A percentile compares a stretch with the other conserved stretches of the same genome.
These are phyloP conservation scores for Mesotaenium endlicherianum DNA, from an alignment of 139 green algal species.

Conservation along the genomic window DNA sequence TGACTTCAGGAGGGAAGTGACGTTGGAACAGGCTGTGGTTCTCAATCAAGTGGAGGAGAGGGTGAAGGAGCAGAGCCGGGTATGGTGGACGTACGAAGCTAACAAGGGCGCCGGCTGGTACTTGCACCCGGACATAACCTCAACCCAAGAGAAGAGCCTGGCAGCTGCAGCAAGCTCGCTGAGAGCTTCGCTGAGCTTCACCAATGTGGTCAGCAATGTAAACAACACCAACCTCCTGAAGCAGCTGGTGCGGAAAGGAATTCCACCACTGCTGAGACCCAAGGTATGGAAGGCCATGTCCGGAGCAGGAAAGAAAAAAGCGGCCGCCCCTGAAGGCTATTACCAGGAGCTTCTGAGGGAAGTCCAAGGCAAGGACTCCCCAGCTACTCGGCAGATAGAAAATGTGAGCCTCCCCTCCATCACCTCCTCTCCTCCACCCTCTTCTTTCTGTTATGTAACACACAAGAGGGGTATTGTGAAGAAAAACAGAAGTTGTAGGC, in stretches of 20 bases:
- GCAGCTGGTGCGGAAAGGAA: conserved; percentile 43
- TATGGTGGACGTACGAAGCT: conserved; percentile 38
- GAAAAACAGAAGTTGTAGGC: no score
- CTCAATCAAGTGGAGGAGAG: conserved; percentile 37
- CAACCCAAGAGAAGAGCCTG: neutral
- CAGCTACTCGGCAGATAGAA: conserved; percentile 40
- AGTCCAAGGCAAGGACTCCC: conserved; percentile 28
- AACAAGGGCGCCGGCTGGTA: conserved; percentile 30
- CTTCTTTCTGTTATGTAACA: no score
- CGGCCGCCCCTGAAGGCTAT: conserved; percentile 18
- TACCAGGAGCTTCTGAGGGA: conserved; percentile 22
- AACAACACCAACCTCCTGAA: conserved; percentile 30
- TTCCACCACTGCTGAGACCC: conserved; percentile 27
- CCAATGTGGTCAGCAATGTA: neutral
- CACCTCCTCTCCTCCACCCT: no score
- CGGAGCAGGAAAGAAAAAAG: conserved; percentile 37
- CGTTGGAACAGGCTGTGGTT: conserved; percentile 18
- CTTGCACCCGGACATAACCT: neutral
- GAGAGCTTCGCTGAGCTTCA: neutral
- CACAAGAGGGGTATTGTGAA: no score
- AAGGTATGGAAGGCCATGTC: conserved; percentile 46
- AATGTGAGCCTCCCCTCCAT: conserved; percentile 20
- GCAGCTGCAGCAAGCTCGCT: neutral
- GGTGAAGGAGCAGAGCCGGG: conserved; percentile 24
- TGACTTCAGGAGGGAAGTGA: conserved; percentile 24